Conservation (phyloP, 768 basidiomycete genomes). For the Termitomyces sp. region DNA sequence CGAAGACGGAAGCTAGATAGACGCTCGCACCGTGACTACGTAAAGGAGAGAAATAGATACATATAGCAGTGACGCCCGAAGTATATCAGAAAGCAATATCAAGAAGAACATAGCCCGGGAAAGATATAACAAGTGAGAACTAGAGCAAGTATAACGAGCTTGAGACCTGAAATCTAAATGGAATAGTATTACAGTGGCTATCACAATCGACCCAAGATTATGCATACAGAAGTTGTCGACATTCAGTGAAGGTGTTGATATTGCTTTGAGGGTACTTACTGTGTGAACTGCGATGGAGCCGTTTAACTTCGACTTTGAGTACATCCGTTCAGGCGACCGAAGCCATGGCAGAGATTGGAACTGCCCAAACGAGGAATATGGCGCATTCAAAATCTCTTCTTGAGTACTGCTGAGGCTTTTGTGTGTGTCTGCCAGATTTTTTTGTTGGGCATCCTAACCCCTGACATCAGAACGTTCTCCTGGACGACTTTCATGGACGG, state of each 20-base stretch:
- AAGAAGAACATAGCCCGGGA: not conserved
- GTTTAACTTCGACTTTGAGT: conserved; percentile 44
- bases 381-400: conserved; percentile 55
- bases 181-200: not conserved
- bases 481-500: conserved; percentile 49
- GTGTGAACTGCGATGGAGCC: no score
- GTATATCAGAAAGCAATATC: not conserved
- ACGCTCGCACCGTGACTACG: no score
- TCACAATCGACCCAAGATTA: not conserved
- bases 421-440: conserved; percentile 60
- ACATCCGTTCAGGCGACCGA: conserved; percentile 31
- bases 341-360: conserved; percentile 60
- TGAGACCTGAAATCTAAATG: not conserved
- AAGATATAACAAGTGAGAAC: not conserved
- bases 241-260: no score
- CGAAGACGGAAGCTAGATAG: no score
- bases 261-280: not conserved
- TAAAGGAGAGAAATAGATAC: no score
- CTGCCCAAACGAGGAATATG: conserved; percentile 60
- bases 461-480: conserved; percentile 42
- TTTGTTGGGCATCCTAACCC: conserved; percentile 41
- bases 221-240: not conserved
- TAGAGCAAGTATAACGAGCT: not conserved
- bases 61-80: no score
- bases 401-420: conserved; percentile 50